phyloP scores from a whole-genome alignment of 208 protist species.

The Crithidia bombi region DNA sequence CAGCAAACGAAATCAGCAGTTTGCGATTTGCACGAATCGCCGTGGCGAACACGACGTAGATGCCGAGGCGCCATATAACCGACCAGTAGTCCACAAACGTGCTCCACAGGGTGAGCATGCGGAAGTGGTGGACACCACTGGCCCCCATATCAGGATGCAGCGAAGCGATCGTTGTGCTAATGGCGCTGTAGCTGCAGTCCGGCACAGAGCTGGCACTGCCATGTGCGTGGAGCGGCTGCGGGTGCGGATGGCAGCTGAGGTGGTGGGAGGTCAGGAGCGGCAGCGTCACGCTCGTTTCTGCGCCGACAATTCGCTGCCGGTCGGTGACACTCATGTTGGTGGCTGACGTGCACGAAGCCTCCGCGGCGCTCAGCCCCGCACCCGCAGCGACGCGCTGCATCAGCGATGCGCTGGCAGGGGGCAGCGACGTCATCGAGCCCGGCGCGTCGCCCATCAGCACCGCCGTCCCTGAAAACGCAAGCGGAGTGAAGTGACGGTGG shows the following conservation, averaged over 20 bases:
- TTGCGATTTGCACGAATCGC: conserved; percentile 80
- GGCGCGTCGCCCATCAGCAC: too few species aligned
- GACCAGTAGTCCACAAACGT: conserved; percentile 64
- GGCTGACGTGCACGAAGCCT: background rate
- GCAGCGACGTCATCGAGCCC: too few species aligned
- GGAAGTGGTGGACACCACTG: conserved; percentile 33
- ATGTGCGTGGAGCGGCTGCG: background rate
- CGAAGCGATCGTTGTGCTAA: conserved; percentile 1
- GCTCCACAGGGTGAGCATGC: conserved; percentile 36
- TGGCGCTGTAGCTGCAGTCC: background rate
- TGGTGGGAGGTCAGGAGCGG: background rate
- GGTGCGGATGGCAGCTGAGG: background rate
- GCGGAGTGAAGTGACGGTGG: background rate
- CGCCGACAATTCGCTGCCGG: conserved; percentile 13
- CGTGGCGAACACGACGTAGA: conserved; percentile 71
- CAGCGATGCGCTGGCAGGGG: too few species aligned
- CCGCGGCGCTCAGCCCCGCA: too few species aligned
- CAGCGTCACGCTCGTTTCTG: conserved; percentile 15
- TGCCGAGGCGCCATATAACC: conserved; percentile 78
- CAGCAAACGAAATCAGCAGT: conserved; percentile 77
- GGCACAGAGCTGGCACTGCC: background rate
- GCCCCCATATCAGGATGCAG: conserved; percentile 30
- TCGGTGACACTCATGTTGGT: background rate
- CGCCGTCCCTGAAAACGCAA: background rate
- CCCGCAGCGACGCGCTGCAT: too few species aligned